These are phyloP conservation scores for Alternaria triticina DNA, from an alignment of 2,329 filamentous ascomycete species.

Conservation along the genomic window DNA sequence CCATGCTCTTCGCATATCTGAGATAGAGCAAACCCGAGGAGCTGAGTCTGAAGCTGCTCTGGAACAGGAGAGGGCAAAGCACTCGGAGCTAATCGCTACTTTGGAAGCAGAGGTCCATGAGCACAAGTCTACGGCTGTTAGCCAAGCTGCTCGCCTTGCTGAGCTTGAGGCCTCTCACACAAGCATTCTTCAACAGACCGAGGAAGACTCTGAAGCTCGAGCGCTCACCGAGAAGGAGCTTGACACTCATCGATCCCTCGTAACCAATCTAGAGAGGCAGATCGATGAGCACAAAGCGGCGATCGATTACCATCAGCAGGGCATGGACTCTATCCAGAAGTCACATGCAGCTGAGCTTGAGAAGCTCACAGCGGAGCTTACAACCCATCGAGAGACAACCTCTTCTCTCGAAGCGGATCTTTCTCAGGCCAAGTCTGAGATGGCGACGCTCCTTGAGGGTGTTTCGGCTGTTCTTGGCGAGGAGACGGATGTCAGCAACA, in stretches of 20 bases:
- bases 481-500: constrained; percentile 56
- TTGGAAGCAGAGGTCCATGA: constrained; percentile 79
- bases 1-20: constrained; percentile 37
- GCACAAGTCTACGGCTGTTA: constrained; percentile 76
- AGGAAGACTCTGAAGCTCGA: constrained; percentile 68
- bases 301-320: constrained; percentile 61
- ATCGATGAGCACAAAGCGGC: constrained; percentile 63
- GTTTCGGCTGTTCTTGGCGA: constrained; percentile 69
- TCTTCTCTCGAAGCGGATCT: constrained; percentile 63
- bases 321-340: constrained; percentile 60
- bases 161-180: constrained; percentile 76
- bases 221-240: constrained; percentile 62
- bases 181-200: constrained; percentile 70
- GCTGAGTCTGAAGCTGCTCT: constrained; percentile 40
- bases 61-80: constrained; percentile 51
- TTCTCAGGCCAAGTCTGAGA: constrained; percentile 63
- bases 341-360: constrained; percentile 64
- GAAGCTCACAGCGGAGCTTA: constrained; percentile 45
- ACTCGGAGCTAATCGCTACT: constrained; percentile 60
- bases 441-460: constrained; percentile 65
- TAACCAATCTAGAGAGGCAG: constrained; percentile 63
- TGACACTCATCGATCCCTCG: constrained; percentile 57
- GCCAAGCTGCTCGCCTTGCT: constrained; percentile 71
- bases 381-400: constrained; percentile 38
- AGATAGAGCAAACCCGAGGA: constrained; percentile 39